A percentile compares a stretch with the other conserved stretches of the same genome.
These are phyloP conservation scores for Suillus hirtellus DNA, from an alignment of 768 basidiomycete species.

Conservation along the genomic window DNA sequence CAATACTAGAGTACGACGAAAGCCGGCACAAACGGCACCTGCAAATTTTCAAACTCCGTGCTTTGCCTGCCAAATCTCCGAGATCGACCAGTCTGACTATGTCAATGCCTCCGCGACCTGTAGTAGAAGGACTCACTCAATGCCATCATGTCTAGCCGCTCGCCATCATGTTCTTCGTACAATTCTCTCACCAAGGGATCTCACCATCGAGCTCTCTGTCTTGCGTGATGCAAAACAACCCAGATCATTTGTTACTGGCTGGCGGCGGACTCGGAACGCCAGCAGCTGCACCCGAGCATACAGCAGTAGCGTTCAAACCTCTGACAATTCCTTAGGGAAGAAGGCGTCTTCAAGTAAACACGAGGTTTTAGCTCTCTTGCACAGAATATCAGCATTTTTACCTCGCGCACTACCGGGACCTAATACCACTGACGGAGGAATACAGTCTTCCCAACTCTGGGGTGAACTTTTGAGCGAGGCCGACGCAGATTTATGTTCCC, in stretches of 20 bases:
- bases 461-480: conserved; percentile 40
- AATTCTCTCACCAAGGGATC: not conserved
- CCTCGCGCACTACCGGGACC: conserved; percentile 41
- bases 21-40: no score
- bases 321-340: no score
- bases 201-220: not conserved
- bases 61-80: no score
- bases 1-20: no score
- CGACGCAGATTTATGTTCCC: conserved; percentile 29
- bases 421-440: conserved; percentile 17
- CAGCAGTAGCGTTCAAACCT: not conserved
- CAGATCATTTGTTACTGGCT: not conserved
- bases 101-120: no score
- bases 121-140: not conserved
- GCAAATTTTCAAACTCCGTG: no score
- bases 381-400: conserved; percentile 48
- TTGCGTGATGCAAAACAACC: not conserved
- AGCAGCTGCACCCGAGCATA: not conserved
- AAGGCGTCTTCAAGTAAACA: conserved; percentile 13
- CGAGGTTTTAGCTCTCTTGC: conserved; percentile 47
- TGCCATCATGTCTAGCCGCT: conserved; percentile 11
- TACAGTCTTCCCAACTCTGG: conserved; percentile 48
- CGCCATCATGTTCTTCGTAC: not conserved
- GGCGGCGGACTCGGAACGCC: not conserved
- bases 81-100: no score